These are phyloP conservation scores for Saksenaea vasiformis DNA, from an alignment of 371 early-diverging fungal species.

Conservation along the genomic window DNA sequence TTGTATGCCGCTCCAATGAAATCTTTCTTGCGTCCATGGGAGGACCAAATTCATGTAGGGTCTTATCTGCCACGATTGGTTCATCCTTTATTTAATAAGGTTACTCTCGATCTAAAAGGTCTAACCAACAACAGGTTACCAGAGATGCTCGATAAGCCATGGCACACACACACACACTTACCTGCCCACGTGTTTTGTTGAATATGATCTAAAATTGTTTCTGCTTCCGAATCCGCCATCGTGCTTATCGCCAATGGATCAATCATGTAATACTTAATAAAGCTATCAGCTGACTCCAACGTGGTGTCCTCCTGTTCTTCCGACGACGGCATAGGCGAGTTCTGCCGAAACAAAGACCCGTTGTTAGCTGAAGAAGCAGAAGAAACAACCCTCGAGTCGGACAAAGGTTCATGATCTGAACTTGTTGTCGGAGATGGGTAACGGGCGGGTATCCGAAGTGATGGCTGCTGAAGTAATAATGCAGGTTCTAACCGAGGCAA, in stretches of 20 bases:
- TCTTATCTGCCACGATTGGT: too few relatives aligned
- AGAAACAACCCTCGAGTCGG: not conserved
- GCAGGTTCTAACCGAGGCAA: not conserved
- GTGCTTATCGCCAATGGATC: not conserved
- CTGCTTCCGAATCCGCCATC: not conserved
- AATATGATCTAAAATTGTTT: not conserved
- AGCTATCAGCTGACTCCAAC: not conserved
- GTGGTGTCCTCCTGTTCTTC: not conserved
- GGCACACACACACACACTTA: too few relatives aligned
- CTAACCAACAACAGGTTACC: too few relatives aligned
- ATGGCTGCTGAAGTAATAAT: not conserved
- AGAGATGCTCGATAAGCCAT: too few relatives aligned
- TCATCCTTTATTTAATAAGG: too few relatives aligned
- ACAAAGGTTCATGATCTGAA: not conserved
- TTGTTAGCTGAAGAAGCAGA: not conserved
- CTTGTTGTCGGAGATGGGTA: constrained; percentile 9
- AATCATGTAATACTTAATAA: not conserved
- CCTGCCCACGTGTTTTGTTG: not conserved
- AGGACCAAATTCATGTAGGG: too few relatives aligned
- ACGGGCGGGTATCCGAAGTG: constrained; percentile 3
- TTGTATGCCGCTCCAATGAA: too few relatives aligned
- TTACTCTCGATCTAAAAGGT: too few relatives aligned
- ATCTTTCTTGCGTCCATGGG: too few relatives aligned
- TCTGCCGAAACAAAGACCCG: not conserved
- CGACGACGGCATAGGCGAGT: not conserved